phyloP scores from a whole-genome alignment of 495 filamentous ascomycete genomes.

The Aspergillus leporis region DNA sequence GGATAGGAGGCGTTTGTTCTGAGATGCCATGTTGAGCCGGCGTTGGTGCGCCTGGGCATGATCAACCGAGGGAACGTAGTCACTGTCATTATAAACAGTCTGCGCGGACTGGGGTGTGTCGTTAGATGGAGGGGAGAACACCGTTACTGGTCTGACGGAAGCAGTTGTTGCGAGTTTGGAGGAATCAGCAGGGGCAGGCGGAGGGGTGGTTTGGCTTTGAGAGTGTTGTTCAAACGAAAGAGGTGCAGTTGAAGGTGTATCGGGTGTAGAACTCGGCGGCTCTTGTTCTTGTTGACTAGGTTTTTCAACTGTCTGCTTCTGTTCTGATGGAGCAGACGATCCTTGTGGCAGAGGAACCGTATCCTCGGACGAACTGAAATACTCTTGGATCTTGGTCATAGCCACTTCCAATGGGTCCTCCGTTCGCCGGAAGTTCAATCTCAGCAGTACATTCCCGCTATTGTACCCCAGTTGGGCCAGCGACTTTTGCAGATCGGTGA shows the following conservation, averaged over 20 bases:
- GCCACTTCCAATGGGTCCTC: constrained; percentile 81
- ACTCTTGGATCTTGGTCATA: constrained; percentile 73
- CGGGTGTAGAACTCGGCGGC: constrained; percentile 4
- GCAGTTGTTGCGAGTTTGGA: constrained; percentile 14
- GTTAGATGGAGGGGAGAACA: constrained; percentile 73
- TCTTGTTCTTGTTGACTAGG: constrained; percentile 20
- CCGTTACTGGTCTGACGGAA: constrained; percentile 56
- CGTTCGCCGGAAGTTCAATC: constrained; percentile 72
- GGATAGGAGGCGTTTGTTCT: constrained; percentile 62
- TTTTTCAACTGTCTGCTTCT: constrained; percentile 18
- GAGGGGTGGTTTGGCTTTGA: constrained; percentile 22
- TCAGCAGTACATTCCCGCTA: constrained; percentile 74
- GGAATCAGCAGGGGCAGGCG: constrained; percentile 20
- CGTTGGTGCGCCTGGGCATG: constrained; percentile 82
- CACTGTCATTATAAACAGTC: constrained; percentile 62
- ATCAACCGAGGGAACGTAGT: constrained; percentile 80
- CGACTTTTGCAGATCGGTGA: constrained; percentile 83
- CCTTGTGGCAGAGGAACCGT: constrained; percentile 17
- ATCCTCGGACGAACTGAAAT: constrained; percentile 56
- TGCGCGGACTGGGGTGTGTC: constrained; percentile 74
- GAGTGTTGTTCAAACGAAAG: constrained; percentile 26
- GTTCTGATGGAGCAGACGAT: constrained; percentile 15
- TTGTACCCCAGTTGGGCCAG: constrained; percentile 85
- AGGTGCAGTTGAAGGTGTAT: constrained; percentile 9
- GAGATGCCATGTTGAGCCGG: constrained; percentile 60